Percentiles rank a stretch among this genome's conserved stretches.
These are phyloP conservation scores for Sechiopsis laciniata DNA, from an alignment of 306 rosid species.

Conservation along the genomic window DNA sequence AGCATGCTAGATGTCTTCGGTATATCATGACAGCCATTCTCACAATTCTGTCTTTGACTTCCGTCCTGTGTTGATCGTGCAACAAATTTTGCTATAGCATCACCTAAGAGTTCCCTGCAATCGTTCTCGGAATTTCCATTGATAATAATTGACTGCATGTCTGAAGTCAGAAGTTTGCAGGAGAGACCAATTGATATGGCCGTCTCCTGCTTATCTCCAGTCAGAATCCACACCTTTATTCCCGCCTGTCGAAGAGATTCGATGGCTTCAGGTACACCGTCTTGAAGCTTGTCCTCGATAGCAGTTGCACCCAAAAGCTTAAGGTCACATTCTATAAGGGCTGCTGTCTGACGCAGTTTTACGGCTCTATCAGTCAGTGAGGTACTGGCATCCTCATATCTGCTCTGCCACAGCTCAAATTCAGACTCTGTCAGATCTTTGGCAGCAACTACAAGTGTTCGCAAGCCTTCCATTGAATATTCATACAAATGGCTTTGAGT, in stretches of 20 bases:
- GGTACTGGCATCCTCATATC: constrained; percentile 90
- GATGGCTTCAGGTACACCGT: constrained; percentile 92
- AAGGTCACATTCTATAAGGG: constrained; percentile 64
- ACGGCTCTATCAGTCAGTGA: constrained; percentile 66
- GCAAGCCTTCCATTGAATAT: constrained; percentile 74
- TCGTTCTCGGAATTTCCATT: constrained; percentile 72
- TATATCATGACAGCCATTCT: constrained; percentile 34
- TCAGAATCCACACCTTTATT: constrained; percentile 97
- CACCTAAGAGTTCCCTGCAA: constrained; percentile 62
- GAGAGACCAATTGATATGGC: constrained; percentile 93
- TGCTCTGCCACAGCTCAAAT: constrained; percentile 75
- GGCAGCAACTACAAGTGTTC: constrained; percentile 85
- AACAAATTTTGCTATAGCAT: constrained; percentile 57
- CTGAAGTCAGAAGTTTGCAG: constrained; percentile 72
- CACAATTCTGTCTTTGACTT: constrained; percentile 29
- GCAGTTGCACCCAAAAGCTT: constrained; percentile 85
- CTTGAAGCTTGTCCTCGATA: constrained; percentile 96
- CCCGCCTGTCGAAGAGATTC: constrained; percentile 93
- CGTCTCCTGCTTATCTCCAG: constrained; percentile 99
- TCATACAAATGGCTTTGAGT: constrained; percentile 70
- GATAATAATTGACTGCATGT: constrained; percentile 68
- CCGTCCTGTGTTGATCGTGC: constrained; percentile 35
- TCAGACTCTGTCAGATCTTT: constrained; percentile 66
- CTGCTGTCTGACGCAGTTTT: constrained; percentile 73
- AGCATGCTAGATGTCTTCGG: constrained; percentile 35